Conservation (phyloP, 2,329 filamentous ascomycete genomes). For the Ilyonectria destructans region DNA sequence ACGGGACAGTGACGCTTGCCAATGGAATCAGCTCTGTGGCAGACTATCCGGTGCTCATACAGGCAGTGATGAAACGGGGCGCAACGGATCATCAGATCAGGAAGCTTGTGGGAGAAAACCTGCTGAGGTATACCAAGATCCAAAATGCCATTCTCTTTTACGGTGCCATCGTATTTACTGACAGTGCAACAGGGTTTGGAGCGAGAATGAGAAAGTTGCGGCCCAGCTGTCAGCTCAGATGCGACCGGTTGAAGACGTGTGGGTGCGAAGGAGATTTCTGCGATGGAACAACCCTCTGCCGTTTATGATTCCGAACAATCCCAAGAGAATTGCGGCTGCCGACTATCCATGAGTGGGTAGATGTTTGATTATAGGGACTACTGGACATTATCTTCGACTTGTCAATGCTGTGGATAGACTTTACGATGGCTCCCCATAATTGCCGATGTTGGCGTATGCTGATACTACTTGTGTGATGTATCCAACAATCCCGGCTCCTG, state of each 20-base stretch:
- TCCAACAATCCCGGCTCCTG: constrained; percentile 34
- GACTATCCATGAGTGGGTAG: constrained; percentile 10
- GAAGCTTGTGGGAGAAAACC: constrained; percentile 37
- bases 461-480: not conserved
- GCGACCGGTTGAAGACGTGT: constrained; percentile 12
- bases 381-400: not conserved
- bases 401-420: not conserved
- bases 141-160: not conserved
- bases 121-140: constrained; percentile 20
- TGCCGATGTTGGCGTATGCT: not conserved
- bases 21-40: constrained; percentile 33
- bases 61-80: constrained; percentile 34
- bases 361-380: not conserved
- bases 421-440: not conserved
- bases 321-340: constrained; percentile 8
- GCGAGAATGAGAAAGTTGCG: constrained; percentile 15
- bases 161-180: not conserved
- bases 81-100: constrained; percentile 37
- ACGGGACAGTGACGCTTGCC: constrained; percentile 27
- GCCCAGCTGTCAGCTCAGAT: constrained; percentile 1
- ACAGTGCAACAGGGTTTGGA: constrained; percentile 12
- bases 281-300: constrained; percentile 21
- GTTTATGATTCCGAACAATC: constrained; percentile 15
- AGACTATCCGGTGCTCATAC: constrained; percentile 31
- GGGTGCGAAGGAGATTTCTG: constrained; percentile 13